Percentiles rank a stretch among this genome's conserved stretches.
phyloP scores from a whole-genome alignment of 2,329 filamentous ascomycete genomes.

The Fusarium poae region DNA sequence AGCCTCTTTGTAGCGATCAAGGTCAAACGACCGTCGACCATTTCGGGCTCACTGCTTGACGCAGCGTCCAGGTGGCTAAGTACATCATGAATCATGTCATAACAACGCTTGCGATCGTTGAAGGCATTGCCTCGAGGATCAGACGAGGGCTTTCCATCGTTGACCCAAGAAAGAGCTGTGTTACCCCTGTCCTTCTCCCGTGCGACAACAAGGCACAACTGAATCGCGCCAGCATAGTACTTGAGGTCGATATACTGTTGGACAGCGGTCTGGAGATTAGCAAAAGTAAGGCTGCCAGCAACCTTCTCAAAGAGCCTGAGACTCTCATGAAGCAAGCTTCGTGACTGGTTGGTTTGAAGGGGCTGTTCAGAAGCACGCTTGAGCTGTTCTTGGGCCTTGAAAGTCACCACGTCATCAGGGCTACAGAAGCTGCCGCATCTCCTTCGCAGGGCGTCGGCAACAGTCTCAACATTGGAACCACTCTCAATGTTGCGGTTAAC shows the following conservation, averaged over 20 bases:
- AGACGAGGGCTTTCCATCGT: constrained; percentile 79
- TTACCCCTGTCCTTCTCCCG: constrained; percentile 89
- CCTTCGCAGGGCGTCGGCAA: constrained; percentile 91
- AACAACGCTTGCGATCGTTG: constrained; percentile 80
- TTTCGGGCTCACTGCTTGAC: constrained; percentile 75
- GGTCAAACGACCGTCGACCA: constrained; percentile 82
- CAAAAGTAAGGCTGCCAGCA: constrained; percentile 81
- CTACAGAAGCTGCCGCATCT: constrained; percentile 98
- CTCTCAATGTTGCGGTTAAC: constrained; percentile 98
- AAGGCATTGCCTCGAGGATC: constrained; percentile 79
- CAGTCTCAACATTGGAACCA: constrained; percentile 96
- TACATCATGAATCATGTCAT: constrained; percentile 87
- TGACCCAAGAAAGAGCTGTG: constrained; percentile 85
- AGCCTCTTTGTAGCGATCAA: constrained; percentile 81
- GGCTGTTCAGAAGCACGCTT: constrained; percentile 87
- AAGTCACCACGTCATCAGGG: constrained; percentile 95
- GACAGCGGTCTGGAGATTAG: constrained; percentile 83
- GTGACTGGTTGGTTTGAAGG: constrained; percentile 79
- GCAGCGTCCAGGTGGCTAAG: constrained; percentile 81
- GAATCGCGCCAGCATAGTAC: constrained; percentile 95
- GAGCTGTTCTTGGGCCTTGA: constrained; percentile 96
- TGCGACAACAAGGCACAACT: constrained; percentile 86
- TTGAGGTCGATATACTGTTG: constrained; percentile 83
- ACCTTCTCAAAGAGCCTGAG: constrained; percentile 90
- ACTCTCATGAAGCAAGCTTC: constrained; percentile 88